A percentile compares a stretch with the other conserved stretches of the same genome.
Evolutionary conservation across 345 rosid genomes (phyloP).

Genomic region (Abelmoschus esculentus): DNA sequence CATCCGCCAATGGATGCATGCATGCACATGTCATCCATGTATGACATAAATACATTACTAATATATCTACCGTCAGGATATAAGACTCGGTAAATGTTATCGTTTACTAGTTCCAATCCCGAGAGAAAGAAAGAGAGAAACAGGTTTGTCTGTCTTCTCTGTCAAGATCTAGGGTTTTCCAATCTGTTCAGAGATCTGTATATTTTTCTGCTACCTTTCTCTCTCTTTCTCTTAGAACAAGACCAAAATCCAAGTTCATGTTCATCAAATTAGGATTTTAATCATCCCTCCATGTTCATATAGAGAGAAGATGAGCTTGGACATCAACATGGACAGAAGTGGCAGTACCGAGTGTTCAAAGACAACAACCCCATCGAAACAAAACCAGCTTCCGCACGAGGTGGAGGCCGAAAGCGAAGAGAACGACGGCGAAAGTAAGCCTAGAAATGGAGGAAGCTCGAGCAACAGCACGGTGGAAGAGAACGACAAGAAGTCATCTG

Average conservation of each 20-base stretch:
- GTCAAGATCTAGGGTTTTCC: slow-evolving; percentile 46
- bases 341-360: slow-evolving; percentile 21
- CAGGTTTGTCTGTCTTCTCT: slow-evolving; percentile 21
- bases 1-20: neutral
- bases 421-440: slow-evolving; percentile 35
- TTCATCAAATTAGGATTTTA: neutral
- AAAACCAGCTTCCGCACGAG: slow-evolving; percentile 1
- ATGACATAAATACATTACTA: neutral
- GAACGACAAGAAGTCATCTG: slow-evolving; percentile 47
- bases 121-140: slow-evolving; percentile 15
- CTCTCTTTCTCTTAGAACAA: slow-evolving; percentile 5
- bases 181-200: slow-evolving; percentile 16
- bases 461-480: slow-evolving; percentile 89
- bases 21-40: neutral
- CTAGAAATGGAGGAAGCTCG: slow-evolving; percentile 40
- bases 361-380: slow-evolving; percentile 19
- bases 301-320: neutral
- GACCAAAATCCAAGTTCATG: neutral
- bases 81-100: slow-evolving; percentile 23
- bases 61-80: neutral
- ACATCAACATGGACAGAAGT: slow-evolving; percentile 15
- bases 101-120: slow-evolving; percentile 31
- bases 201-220: slow-evolving; percentile 16
- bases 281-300: neutral
- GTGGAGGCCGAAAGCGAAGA: slow-evolving; percentile 24